phyloP scores from a whole-genome alignment of 345 rosid genomes.

The Viola odorata region DNA sequence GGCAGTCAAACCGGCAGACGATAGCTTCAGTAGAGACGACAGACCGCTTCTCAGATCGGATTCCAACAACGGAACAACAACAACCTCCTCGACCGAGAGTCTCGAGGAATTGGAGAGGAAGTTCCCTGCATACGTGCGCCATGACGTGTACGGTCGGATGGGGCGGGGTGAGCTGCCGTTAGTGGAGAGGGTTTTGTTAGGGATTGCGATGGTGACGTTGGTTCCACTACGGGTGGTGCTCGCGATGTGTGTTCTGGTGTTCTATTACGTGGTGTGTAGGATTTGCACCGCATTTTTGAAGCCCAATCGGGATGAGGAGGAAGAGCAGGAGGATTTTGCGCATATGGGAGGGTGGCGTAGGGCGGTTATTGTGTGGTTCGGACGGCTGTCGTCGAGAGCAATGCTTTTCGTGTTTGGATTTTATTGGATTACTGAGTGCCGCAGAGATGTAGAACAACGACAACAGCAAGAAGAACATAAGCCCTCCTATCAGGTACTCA shows the following conservation, averaged over 20 bases:
- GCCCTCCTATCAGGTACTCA: conserved; percentile 26
- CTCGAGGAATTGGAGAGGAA: conserved; percentile 77
- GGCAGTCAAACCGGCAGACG: conserved; percentile 22
- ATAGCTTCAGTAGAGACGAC: conserved; percentile 47
- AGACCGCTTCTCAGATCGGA: conserved; percentile 73
- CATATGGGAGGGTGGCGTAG: conserved; percentile 94
- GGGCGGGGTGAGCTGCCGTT: conserved; percentile 76
- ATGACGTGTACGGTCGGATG: conserved; percentile 78
- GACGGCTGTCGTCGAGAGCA: conserved; percentile 64
- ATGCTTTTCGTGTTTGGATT: conserved; percentile 86
- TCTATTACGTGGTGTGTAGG: conserved; percentile 75
- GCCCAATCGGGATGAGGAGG: conserved; percentile 57
- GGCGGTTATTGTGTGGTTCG: conserved; percentile 52
- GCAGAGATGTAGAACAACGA: conserved; percentile 25
- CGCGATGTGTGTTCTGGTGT: conserved; percentile 44
- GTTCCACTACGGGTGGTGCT: conserved; percentile 64
- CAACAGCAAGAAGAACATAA: conserved; percentile 8
- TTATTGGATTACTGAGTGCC: conserved; percentile 68
- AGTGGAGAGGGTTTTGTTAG: conserved; percentile 54
- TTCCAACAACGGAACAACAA: conserved; percentile 11
- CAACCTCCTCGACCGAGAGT: conserved; percentile 27
- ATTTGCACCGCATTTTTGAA: conserved; percentile 68
- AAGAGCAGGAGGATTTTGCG: conserved; percentile 86
- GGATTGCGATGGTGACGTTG: conserved; percentile 55
- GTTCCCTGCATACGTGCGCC: conserved; percentile 80